Conservation (phyloP, 345 rosid genomes). For the Adansonia digitata region DNA sequence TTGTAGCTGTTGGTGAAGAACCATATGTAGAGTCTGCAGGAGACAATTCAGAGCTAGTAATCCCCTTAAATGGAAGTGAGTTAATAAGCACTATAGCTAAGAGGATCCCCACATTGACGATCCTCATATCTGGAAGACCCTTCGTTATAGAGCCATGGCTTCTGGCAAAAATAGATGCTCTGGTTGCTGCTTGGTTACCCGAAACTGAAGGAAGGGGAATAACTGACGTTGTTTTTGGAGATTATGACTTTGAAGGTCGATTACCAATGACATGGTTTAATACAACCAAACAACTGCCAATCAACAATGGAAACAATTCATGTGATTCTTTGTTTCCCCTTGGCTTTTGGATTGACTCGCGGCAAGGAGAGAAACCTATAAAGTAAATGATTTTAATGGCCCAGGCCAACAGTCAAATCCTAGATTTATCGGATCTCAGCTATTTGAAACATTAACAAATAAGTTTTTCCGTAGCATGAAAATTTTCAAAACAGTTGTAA, state of each 20-base stretch:
- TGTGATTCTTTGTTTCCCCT: slow-evolving; percentile 62
- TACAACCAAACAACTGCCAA: slow-evolving; percentile 45
- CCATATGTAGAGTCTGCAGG: slow-evolving; percentile 74
- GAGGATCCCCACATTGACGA: slow-evolving; percentile 51
- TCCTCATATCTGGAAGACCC: slow-evolving; percentile 77
- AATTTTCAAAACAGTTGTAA: too few species aligned
- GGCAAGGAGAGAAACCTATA: not conserved
- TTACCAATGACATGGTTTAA: slow-evolving; percentile 81
- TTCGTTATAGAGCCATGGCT: slow-evolving; percentile 50
- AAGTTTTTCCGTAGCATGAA: too few species aligned
- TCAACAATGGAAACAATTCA: slow-evolving; percentile 35
- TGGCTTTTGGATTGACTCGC: slow-evolving; percentile 57
- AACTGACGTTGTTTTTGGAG: slow-evolving; percentile 64
- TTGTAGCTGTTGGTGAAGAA: slow-evolving; percentile 70
- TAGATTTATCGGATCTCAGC: too few species aligned
- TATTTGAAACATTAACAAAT: too few species aligned
- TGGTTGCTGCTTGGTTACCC: slow-evolving; percentile 91
- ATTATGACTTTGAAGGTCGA: slow-evolving; percentile 49
- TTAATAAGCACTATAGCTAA: slow-evolving; percentile 47
- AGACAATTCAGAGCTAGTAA: slow-evolving; percentile 48
- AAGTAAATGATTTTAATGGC: slow-evolving; percentile 8
- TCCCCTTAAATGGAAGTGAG: slow-evolving; percentile 58
- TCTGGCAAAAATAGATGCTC: slow-evolving; percentile 52
- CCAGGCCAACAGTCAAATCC: slow-evolving; percentile 13
- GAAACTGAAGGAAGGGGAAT: slow-evolving; percentile 77